Evolutionary conservation across 768 basidiomycete genomes (phyloP), one percentile per base, ranked within the genome.

Genomic region (Kwoniella europaea): DNA sequence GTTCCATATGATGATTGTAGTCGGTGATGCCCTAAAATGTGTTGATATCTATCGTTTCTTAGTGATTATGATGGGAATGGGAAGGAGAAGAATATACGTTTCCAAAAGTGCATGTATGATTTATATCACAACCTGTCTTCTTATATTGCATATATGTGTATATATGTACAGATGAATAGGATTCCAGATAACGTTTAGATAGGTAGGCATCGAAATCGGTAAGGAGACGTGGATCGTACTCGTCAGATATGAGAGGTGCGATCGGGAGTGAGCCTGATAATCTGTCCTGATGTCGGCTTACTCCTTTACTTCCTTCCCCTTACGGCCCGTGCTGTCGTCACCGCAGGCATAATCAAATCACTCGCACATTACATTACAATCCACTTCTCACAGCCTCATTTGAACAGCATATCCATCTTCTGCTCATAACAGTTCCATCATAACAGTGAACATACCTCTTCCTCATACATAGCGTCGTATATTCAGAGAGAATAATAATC

Each of bases 261-360:
- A n/a, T n/a, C n/a, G n/a, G n/a, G 22, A 52, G n/a, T 55, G 54
- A 55, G 54, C 20, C 54, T 55, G 54, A 55, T 55, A 55, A 55
- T 9, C 7, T 18, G 46, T 15, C 46, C 12, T 4, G 54, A 22
- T 7, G 10, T n/a, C 24, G 46, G 46, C 46, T 50, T 50, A 4
- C 9, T 10, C 46, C 46, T 13, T 16, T 35, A 35, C 46, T 50
- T 13, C 4, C 46, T 50, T 13, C 4, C 54, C 54, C 54, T 55
- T 24, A 7, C 54, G 20, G 24, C 15, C 12, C 20, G 20, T 61
- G 59, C 10, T 61, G 42, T 61, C 59, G 59, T 42, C 59, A 44
- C 42, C 42, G 24, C n/a, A 12, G 20, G 10, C 35, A 35, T 0
- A 35, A 0, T 24, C 54, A 18, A 9, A 1, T 55, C 20, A 10